Evolutionary conservation across 371 early-diverging fungal species (phyloP), one percentile per base, ranked within the genome.

Genomic region (Actinomortierella wolfii): DNA sequence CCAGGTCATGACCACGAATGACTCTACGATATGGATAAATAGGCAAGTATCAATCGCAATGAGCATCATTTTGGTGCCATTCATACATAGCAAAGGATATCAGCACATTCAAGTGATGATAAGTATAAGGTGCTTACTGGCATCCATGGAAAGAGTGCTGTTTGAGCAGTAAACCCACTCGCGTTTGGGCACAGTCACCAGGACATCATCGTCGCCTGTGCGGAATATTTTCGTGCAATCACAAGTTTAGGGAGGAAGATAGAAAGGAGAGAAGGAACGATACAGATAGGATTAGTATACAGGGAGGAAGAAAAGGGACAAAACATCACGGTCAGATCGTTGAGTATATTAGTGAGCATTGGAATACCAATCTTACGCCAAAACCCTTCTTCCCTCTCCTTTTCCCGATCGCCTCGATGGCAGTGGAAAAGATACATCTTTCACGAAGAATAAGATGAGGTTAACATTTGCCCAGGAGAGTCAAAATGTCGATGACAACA

Each of bases 1-100:
- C 77, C 77, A 76, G 23, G 71, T 71, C 67, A 76, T 70, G 40
- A 70, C 64, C 39, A 55, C 67, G 46, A 67, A 76, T 17, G 71
- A 73, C 59, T 67, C 74, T 73, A 46, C 24, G 54, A 56, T 24
- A 5, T 44, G 18, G 46, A n/a, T 17, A 28, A 29, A n/a, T n/a
- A n/a, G n/a, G n/a, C n/a, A n/a, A n/a, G n/a, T n/a, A n/a, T n/a
- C n/a, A n/a, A n/a, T n/a, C n/a, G n/a, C n/a, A n/a, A n/a, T n/a
- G n/a, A n/a, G n/a, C n/a, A n/a, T n/a, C n/a, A n/a, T 34, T 34
- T 34, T 34, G 11, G 34, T 4, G 34, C 4, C 7, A 34, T 4
- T 34, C 11, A 34, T 11, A 34, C 34, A 34, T 34, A 34, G 34
- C 7, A 11, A n/a, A n/a, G n/a, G n/a, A n/a, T n/a, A n/a, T n/a